Evolutionary conservation across 2,329 filamentous ascomycete species (phyloP), one percentile per base, ranked within the genome.

Genomic region (Pseudogymnoascus sp.): DNA sequence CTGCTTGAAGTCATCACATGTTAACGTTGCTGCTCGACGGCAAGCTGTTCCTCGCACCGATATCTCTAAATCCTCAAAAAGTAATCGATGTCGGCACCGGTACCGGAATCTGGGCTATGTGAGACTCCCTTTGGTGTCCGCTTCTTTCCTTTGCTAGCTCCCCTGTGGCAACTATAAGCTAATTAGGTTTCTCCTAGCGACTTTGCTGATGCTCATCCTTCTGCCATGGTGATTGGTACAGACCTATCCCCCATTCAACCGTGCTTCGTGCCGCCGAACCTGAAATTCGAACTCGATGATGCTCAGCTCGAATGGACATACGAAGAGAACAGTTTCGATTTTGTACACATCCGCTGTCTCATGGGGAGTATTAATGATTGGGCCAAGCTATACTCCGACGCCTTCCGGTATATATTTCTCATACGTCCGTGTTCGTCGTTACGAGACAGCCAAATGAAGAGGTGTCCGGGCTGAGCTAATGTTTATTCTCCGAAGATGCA

Each of bases 221-320:
- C 68, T 12, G 69, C 69, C 6, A 55, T 66, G 58, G 70, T 73
- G 3, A 67, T 68, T 26, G 70, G 68, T 29, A 70, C 65, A 38
- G 69, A 73, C 41, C 65, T 73, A 7, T 72, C 70, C 2, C 69
- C 69, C 11, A 71, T 73, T 8, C 69, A 73, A 61, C 69, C 71
- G 1, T 74, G 74, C 6, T 79, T 79, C 70, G 78, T 86, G 7
- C 83, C 83, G 1, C 75, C 78, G 39, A 89, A 88, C 66, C 82
- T 84, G 65, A 77, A 80, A 59, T 88, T 88, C 67, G 78, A 86
- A 58, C 80, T 88, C 49, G 85, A 88, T 69, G 85, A 89, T 68
- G 80, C 66, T 5, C 66, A 67, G 19, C 33, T 62, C 1, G 26
- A 52, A 1, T 70, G 67, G 67, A 66, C 64, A 1, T 71, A 66